These are phyloP conservation scores for Chytriomyces hyalinus DNA, from an alignment of 192 early-diverging fungal species.

Conservation along the genomic window DNA sequence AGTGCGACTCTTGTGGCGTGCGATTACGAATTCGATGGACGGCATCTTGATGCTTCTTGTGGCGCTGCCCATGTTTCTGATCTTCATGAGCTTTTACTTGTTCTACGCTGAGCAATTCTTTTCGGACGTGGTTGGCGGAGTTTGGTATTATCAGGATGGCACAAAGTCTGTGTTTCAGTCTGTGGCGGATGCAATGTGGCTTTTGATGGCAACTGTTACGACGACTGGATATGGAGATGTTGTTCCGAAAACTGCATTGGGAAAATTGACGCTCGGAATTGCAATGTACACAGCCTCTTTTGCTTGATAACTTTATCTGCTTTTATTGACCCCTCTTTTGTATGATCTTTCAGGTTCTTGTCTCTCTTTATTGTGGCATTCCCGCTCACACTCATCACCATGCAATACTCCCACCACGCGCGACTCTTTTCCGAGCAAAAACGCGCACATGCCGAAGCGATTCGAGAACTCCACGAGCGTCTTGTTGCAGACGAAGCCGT, in stretches of 20 bases:
- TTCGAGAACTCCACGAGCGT: not conserved
- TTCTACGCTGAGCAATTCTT: slow-evolving; percentile 26
- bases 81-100: slow-evolving; percentile 18
- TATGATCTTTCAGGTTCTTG: slow-evolving; percentile 1
- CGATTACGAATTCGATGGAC: slow-evolving; percentile 23
- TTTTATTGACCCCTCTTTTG: not conserved
- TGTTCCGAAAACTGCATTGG: slow-evolving; percentile 26
- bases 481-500: not conserved
- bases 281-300: not conserved
- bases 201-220: not conserved
- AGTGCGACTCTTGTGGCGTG: slow-evolving; percentile 16
- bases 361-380: slow-evolving; percentile 44
- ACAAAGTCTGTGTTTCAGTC: slow-evolving; percentile 15
- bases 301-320: too few relatives aligned
- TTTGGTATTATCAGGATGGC: slow-evolving; percentile 33
- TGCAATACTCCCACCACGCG: slow-evolving; percentile 37
- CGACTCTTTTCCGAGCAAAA: slow-evolving; percentile 19
- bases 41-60: slow-evolving; percentile 24
- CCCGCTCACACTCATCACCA: slow-evolving; percentile 47
- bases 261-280: slow-evolving; percentile 26
- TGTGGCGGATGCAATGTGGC: slow-evolving; percentile 7
- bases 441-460: not conserved
- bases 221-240: slow-evolving; percentile 41
- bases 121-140: slow-evolving; percentile 4
- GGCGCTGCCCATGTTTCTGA: slow-evolving; percentile 11